A percentile compares a stretch with the other conserved stretches of the same genome.
Evolutionary conservation across 2,329 filamentous ascomycete species (phyloP).

Genomic region (Cladosporium austrohemisphaericum): DNA sequence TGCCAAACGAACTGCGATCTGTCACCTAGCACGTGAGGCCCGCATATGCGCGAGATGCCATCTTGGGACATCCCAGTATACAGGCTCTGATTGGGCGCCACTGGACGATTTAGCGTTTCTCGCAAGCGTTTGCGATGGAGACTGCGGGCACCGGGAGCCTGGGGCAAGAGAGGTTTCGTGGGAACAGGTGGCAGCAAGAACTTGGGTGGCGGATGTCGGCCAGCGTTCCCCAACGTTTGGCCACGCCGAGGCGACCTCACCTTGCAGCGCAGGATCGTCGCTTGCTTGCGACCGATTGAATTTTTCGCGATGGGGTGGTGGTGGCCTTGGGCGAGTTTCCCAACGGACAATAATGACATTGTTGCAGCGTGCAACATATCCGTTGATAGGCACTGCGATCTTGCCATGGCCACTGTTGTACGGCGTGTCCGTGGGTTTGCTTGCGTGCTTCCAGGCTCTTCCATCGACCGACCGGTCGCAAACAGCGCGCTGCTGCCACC

Average conservation of each 20-base stretch:
- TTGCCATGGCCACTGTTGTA: too few species aligned
- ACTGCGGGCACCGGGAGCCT: slow-evolving; percentile 6
- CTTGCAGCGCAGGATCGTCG: slow-evolving; percentile 6
- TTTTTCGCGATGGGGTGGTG: slow-evolving; percentile 1
- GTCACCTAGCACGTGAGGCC: neutral
- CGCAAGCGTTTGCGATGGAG: slow-evolving; percentile 10
- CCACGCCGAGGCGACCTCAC: neutral
- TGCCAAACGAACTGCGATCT: slow-evolving; percentile 1
- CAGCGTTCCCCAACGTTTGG: slow-evolving; percentile 3
- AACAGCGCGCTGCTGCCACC: neutral
- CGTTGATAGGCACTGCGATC: too few species aligned
- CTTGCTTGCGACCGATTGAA: neutral
- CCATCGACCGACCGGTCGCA: neutral
- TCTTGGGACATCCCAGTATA: neutral
- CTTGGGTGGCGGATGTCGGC: slow-evolving; percentile 5
- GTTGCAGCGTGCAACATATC: too few species aligned
- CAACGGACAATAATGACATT: neutral
- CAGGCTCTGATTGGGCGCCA: slow-evolving; percentile 8
- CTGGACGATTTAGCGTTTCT: slow-evolving; percentile 5
- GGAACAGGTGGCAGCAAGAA: neutral
- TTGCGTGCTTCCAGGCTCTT: slow-evolving; percentile 10
- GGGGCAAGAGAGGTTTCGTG: neutral
- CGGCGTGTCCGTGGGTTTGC: neutral
- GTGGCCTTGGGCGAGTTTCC: neutral
- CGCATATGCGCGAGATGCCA: too few species aligned